Evolutionary conservation across 2,329 filamentous ascomycete species (phyloP).

Genomic region (Zasmidium angulare): DNA sequence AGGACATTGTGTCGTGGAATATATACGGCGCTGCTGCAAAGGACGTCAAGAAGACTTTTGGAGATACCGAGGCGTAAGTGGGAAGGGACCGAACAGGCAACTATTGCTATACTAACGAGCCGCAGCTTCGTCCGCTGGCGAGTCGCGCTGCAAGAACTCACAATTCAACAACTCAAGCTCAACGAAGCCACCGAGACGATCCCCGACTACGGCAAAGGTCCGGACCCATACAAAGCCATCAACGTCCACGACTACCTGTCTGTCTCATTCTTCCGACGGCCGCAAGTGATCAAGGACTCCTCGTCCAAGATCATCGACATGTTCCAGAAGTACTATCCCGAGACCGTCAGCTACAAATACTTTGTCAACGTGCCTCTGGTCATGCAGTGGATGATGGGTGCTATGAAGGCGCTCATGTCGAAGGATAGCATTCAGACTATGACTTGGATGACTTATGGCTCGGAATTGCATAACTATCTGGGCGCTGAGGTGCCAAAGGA

Average conservation of each 20-base stretch:
- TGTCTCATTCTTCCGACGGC: constrained; percentile 81
- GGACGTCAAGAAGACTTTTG: constrained; percentile 77
- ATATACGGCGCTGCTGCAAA: constrained; percentile 85
- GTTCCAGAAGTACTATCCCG: constrained; percentile 81
- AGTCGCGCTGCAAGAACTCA: constrained; percentile 84
- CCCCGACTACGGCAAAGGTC: constrained; percentile 62
- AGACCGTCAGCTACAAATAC: constrained; percentile 87
- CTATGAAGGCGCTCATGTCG: constrained; percentile 47
- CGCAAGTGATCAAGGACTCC: constrained; percentile 72
- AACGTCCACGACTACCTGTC: constrained; percentile 93
- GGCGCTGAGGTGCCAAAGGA: constrained; percentile 66
- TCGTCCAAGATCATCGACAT: constrained; percentile 78
- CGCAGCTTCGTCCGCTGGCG: constrained; percentile 85
- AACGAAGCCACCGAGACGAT: constrained; percentile 67
- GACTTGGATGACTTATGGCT: constrained; percentile 57
- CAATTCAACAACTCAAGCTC: constrained; percentile 72
- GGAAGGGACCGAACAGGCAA: too few relatives aligned
- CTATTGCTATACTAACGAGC: too few relatives aligned
- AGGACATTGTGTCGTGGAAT: constrained; percentile 82
- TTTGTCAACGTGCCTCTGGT: constrained; percentile 90
- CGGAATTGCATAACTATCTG: constrained; percentile 65
- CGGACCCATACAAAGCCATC: constrained; percentile 84
- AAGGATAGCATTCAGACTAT: constrained; percentile 53
- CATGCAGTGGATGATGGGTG: constrained; percentile 72
- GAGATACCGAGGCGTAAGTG: constrained; percentile 75